phyloP scores from a whole-genome alignment of 2,329 filamentous ascomycete species.

The Truncatella angustata region DNA sequence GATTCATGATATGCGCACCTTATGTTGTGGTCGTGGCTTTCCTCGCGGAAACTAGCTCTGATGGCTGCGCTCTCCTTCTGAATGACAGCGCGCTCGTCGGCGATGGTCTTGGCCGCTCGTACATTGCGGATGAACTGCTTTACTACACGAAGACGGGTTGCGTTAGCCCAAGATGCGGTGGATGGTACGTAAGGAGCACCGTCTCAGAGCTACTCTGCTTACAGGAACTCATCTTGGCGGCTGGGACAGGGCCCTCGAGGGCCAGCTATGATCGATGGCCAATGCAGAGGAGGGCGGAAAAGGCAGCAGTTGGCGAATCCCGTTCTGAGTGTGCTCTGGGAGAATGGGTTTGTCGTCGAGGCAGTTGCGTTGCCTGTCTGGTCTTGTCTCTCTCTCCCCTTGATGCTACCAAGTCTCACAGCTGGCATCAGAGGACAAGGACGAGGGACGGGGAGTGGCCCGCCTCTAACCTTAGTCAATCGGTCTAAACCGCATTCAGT shows the following conservation, averaged over 20 bases:
- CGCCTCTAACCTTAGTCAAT: neutral
- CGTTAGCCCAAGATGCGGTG: neutral
- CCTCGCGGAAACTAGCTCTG: slow-evolving; percentile 94
- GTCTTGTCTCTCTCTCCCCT: slow-evolving; percentile 4
- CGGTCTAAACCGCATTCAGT: slow-evolving; percentile 4
- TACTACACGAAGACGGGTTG: slow-evolving; percentile 52
- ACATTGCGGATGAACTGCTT: slow-evolving; percentile 99
- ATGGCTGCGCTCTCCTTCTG: slow-evolving; percentile 99
- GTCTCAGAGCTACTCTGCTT: neutral
- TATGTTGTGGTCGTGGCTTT: slow-evolving; percentile 87
- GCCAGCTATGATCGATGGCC: slow-evolving; percentile 10
- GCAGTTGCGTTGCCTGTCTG: neutral
- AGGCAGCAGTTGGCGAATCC: neutral
- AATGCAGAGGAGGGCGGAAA: neutral
- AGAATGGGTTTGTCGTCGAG: slow-evolving; percentile 2
- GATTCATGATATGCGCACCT: slow-evolving; percentile 54
- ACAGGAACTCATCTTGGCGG: slow-evolving; percentile 17
- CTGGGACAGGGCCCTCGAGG: slow-evolving; percentile 12
- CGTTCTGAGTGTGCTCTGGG: neutral
- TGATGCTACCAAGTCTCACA: slow-evolving; percentile 8
- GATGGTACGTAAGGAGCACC: neutral
- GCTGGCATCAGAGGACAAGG: slow-evolving; percentile 6
- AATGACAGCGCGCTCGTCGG: slow-evolving; percentile 95
- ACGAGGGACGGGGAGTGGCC: too few species aligned
- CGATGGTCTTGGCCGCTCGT: slow-evolving; percentile 96